These are phyloP conservation scores for Apiospora aurea DNA, from an alignment of 2,329 filamentous ascomycete genomes.

Conservation along the genomic window DNA sequence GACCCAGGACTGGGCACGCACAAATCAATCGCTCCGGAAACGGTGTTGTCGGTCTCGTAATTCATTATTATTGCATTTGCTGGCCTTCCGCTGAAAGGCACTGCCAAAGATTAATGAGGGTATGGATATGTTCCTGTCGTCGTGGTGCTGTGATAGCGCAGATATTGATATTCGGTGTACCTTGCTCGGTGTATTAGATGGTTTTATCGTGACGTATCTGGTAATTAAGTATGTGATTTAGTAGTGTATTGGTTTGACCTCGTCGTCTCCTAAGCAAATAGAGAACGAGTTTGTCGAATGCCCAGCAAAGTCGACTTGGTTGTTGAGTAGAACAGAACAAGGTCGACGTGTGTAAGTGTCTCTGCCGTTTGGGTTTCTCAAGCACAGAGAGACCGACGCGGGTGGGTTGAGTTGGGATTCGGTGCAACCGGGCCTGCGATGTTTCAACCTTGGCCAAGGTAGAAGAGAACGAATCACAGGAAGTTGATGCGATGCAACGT, in stretches of 20 bases:
- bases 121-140: neutral
- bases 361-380: neutral
- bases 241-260: neutral
- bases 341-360: neutral
- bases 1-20: slow-evolving; percentile 62
- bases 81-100: slow-evolving; percentile 10
- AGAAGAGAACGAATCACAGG: slow-evolving; percentile 8
- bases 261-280: neutral
- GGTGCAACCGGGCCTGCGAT: slow-evolving; percentile 3
- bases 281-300: neutral
- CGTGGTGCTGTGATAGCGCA: neutral
- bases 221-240: slow-evolving; percentile 11
- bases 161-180: neutral
- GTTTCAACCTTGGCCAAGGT: neutral
- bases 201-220: neutral
- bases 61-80: slow-evolving; percentile 44
- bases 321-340: neutral
- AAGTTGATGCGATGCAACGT: neutral
- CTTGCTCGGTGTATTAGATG: slow-evolving; percentile 4
- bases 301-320: slow-evolving; percentile 17
- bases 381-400: neutral
- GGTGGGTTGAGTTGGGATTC: slow-evolving; percentile 5
- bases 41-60: slow-evolving; percentile 47
- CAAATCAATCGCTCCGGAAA: slow-evolving; percentile 44
- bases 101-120: slow-evolving; percentile 3